Base-by-base conservation (phyloP, 2,329 filamentous ascomycete genomes). In the Fusarium armeniacum region DNA sequence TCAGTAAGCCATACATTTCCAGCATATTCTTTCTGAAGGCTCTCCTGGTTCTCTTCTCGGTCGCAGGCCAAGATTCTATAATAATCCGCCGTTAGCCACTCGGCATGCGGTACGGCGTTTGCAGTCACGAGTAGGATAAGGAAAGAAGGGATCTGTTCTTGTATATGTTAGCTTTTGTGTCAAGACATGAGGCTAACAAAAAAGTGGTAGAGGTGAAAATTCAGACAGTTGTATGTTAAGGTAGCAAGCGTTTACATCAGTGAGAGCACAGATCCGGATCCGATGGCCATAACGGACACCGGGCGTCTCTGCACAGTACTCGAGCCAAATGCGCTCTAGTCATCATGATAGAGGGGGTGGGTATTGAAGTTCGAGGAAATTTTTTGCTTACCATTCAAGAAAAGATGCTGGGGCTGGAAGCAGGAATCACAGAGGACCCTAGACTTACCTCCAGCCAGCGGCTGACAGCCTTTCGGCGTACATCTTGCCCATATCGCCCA, bases 261-360 rank as follows among this genome's bases (percentile, higher is more conserved):
- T 88, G 95, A 97, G 91, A 88, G 87, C 85, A 84, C 83, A 84
- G 80, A 81, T 83, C 79, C 73, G 78, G 78, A 76, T 83, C 82
- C 83, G 83, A 83, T 82, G 85, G 91, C 93, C 95, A 87, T 91
- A 97, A 90, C 92, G 91, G 85, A 82, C 83, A 82, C 85, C 85
- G 84, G 84, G 82, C 81, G 81, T 79, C 83, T 82, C 83, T 85
- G 84, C 82, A 85, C 89, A 89, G 94, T 97, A 87, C 95, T 98
- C 95, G 93, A 98, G 95, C 95, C 95, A 98, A 98, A 98, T 98
- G 95, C 95, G 94, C 95, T 98, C 95, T 95, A 93, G 95, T 98
- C 95, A 98, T 98, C 95, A 97, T 94, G 80, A 80, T 76, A 64
- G 58, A 76, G 61, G 65, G 62, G 51, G 41, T 55, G 50, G 26